Evolutionary conservation across 2,329 filamentous ascomycete species (phyloP).

Genomic region (Hyphodiscus sp.): DNA sequence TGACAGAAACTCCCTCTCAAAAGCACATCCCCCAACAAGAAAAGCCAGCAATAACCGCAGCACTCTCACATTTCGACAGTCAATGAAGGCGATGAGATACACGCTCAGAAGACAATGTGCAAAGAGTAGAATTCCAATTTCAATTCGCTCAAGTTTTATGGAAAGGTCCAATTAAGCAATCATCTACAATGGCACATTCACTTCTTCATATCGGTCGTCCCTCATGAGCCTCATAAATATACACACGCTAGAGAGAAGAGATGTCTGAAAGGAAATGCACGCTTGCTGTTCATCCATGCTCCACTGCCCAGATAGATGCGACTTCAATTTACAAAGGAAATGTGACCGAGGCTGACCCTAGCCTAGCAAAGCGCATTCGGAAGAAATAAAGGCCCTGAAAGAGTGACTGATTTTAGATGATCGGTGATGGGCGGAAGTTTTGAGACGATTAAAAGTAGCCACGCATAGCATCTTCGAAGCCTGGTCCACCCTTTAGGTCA

Average conservation of each 20-base stretch:
- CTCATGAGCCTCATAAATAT: not conserved
- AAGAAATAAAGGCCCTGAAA: no score
- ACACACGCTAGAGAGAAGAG: not conserved
- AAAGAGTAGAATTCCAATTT: not conserved
- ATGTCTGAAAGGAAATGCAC: not conserved
- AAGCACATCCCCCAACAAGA: no score
- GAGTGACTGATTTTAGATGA: not conserved
- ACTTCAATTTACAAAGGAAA: not conserved
- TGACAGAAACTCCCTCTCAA: no score
- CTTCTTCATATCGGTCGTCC: not conserved
- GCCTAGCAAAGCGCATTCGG: no score
- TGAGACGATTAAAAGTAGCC: slow-evolving; percentile 52
- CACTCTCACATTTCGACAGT: no score
- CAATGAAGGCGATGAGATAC: no score
- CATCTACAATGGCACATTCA: not conserved
- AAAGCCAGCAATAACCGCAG: no score
- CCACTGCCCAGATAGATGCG: not conserved
- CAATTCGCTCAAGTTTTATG: not conserved
- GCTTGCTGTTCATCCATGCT: not conserved
- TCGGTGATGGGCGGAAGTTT: not conserved
- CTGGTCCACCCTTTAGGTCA: slow-evolving; percentile 73
- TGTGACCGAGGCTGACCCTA: not conserved
- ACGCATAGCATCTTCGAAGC: slow-evolving; percentile 78
- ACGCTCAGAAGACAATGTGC: not conserved
- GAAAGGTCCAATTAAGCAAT: not conserved